Evolutionary conservation across 352 stramenopile genomes (phyloP).

Genomic region (Pelagophyceae sp.): DNA sequence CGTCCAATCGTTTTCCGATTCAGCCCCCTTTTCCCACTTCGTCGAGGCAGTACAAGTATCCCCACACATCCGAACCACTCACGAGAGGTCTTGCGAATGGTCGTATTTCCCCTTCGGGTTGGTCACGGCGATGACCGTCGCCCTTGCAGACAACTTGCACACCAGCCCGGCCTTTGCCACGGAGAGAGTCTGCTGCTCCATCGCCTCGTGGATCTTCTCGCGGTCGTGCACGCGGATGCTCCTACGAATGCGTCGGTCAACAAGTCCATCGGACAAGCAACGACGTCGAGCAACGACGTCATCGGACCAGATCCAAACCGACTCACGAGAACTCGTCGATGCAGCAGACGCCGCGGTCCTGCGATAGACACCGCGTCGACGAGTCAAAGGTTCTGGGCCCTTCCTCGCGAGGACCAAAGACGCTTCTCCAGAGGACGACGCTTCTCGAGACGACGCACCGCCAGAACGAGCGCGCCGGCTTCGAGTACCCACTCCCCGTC

Average conservation of each 20-base stretch:
- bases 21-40: too few species aligned
- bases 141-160: constrained; percentile 85
- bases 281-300: too few species aligned
- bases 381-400: constrained; percentile 8
- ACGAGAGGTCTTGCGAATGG: constrained; percentile 67
- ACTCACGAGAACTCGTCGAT: constrained; percentile 97
- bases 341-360: constrained; percentile 82
- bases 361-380: too few species aligned
- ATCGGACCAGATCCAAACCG: too few species aligned
- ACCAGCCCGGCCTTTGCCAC: constrained; percentile 94
- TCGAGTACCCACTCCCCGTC: constrained; percentile 89
- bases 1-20: too few species aligned
- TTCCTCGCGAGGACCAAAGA: too few species aligned
- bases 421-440: too few species aligned
- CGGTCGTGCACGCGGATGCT: constrained; percentile 54
- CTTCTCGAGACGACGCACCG: too few species aligned
- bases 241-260: too few species aligned
- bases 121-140: constrained; percentile 87
- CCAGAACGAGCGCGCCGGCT: constrained; percentile 81
- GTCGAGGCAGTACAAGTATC: too few species aligned
- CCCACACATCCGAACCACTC: too few species aligned
- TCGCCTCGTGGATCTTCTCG: constrained; percentile 88
- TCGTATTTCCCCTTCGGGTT: constrained; percentile 83
- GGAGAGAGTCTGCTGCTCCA: constrained; percentile 94
- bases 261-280: too few species aligned